Conservation (phyloP, 2,329 filamentous ascomycete genomes). For the Mycosphaerella sp. region DNA sequence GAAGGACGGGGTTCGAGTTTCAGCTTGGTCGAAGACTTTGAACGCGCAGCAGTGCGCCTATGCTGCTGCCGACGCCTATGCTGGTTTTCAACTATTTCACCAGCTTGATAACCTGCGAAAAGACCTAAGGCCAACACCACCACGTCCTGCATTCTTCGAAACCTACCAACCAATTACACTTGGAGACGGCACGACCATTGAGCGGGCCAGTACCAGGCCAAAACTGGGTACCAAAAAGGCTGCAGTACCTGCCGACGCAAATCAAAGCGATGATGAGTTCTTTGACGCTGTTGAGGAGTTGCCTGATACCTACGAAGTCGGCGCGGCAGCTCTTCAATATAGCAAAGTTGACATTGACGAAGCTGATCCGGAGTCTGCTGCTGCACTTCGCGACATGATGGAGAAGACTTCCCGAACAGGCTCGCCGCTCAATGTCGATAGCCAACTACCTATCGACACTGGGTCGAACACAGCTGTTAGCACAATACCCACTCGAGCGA, state of each 20-base stretch:
- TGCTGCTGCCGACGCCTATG: constrained; percentile 80
- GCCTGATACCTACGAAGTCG: constrained; percentile 20
- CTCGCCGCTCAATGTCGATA: neutral
- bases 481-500: neutral
- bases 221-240: constrained; percentile 13
- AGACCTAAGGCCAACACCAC: constrained; percentile 62
- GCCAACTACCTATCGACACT: neutral
- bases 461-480: neutral
- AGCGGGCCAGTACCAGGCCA: constrained; percentile 9
- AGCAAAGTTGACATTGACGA: constrained; percentile 2
- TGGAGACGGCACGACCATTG: constrained; percentile 38
- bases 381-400: constrained; percentile 2
- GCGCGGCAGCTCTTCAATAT: neutral
- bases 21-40: constrained; percentile 66
- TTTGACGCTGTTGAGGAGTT: constrained; percentile 29
- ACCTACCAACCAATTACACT: constrained; percentile 57
- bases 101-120: constrained; percentile 63
- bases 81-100: constrained; percentile 65
- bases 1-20: constrained; percentile 67
- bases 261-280: constrained; percentile 34
- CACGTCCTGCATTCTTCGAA: constrained; percentile 63
- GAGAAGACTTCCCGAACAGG: neutral
- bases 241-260: constrained; percentile 17
- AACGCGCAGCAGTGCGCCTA: constrained; percentile 61
- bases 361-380: constrained; percentile 2